A percentile compares a stretch with the other conserved stretches of the same genome.
Conservation (phyloP, 495 filamentous ascomycete species). For the Penicillium atrosanguineum region DNA sequence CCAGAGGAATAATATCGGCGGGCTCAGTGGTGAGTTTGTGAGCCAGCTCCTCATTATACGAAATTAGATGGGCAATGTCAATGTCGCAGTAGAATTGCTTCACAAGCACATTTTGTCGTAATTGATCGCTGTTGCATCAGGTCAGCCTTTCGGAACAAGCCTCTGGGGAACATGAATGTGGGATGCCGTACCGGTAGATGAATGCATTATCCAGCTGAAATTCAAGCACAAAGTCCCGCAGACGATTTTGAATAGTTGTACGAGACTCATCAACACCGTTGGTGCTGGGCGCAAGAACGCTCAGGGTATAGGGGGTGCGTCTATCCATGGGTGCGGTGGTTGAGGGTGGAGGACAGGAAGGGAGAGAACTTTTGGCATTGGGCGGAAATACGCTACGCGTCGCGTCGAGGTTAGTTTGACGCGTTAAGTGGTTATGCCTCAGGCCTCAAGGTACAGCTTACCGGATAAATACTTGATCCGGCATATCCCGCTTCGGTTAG, state of each 20-base stretch:
- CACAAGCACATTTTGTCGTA: slow-evolving; percentile 91
- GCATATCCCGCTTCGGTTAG: slow-evolving; percentile 9
- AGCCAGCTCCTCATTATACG: slow-evolving; percentile 94
- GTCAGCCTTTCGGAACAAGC: slow-evolving; percentile 10
- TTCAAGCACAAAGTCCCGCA: slow-evolving; percentile 82
- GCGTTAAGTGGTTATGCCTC: slow-evolving; percentile 47
- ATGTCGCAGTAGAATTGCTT: slow-evolving; percentile 97
- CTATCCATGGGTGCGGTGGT: slow-evolving; percentile 66
- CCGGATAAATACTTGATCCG: slow-evolving; percentile 10
- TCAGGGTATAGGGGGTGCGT: slow-evolving; percentile 78
- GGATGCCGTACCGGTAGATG: slow-evolving; percentile 73
- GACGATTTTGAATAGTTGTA: slow-evolving; percentile 51
- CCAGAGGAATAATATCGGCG: slow-evolving; percentile 86
- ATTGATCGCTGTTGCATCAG: slow-evolving; percentile 71
- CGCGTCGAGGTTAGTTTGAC: slow-evolving; percentile 31
- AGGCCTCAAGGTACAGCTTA: background rate
- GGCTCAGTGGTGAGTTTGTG: slow-evolving; percentile 89
- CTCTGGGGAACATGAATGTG: slow-evolving; percentile 8
- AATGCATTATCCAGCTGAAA: slow-evolving; percentile 96
- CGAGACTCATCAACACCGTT: slow-evolving; percentile 60
- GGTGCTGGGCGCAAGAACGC: slow-evolving; percentile 69
- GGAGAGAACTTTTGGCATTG: slow-evolving; percentile 33
- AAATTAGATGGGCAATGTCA: slow-evolving; percentile 93
- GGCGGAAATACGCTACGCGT: slow-evolving; percentile 26
- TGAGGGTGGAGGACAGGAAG: slow-evolving; percentile 21